Conservation (phyloP, 768 basidiomycete genomes). For the Pleurotus salmoneostramineus region DNA sequence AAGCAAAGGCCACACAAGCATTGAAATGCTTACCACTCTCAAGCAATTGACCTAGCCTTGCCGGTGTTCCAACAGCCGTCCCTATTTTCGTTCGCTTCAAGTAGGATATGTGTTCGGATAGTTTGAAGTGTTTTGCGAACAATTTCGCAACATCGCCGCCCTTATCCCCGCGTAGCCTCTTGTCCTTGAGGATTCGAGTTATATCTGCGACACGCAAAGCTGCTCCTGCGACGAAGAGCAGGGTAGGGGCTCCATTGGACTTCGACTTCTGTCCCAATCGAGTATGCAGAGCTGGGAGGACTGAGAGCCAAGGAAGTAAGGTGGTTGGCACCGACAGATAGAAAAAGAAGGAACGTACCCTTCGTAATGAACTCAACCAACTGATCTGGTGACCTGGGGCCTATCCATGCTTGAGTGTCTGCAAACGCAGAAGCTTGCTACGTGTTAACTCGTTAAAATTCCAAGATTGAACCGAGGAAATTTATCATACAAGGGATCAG, state of each 20-base stretch:
- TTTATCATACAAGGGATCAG: slow-evolving; percentile 62
- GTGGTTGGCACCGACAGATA: background rate
- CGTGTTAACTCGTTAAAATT: slow-evolving; percentile 39
- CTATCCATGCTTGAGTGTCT: slow-evolving; percentile 74
- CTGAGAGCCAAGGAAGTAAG: slow-evolving; percentile 28
- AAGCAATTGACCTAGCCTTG: slow-evolving; percentile 85
- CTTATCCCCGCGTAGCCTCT: slow-evolving; percentile 70
- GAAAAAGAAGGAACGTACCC: slow-evolving; percentile 39
- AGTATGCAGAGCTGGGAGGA: slow-evolving; percentile 60
- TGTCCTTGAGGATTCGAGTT: slow-evolving; percentile 67
- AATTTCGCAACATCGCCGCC: slow-evolving; percentile 92
- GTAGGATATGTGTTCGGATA: slow-evolving; percentile 82
- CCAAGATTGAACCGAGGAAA: slow-evolving; percentile 2
- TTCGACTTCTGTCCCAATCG: slow-evolving; percentile 77
- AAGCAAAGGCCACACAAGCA: background rate
- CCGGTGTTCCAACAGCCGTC: slow-evolving; percentile 89
- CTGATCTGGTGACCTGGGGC: slow-evolving; percentile 64
- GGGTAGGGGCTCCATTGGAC: slow-evolving; percentile 77
- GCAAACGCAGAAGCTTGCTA: slow-evolving; percentile 68
- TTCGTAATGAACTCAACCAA: slow-evolving; percentile 74
- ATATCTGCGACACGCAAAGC: slow-evolving; percentile 91
- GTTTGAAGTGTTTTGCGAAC: slow-evolving; percentile 93
- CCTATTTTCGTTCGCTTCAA: slow-evolving; percentile 83
- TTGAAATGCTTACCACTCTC: slow-evolving; percentile 27
- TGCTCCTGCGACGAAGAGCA: slow-evolving; percentile 83